Base-by-base conservation (phyloP, 768 basidiomycete genomes). In the Hericium alpestre region DNA sequence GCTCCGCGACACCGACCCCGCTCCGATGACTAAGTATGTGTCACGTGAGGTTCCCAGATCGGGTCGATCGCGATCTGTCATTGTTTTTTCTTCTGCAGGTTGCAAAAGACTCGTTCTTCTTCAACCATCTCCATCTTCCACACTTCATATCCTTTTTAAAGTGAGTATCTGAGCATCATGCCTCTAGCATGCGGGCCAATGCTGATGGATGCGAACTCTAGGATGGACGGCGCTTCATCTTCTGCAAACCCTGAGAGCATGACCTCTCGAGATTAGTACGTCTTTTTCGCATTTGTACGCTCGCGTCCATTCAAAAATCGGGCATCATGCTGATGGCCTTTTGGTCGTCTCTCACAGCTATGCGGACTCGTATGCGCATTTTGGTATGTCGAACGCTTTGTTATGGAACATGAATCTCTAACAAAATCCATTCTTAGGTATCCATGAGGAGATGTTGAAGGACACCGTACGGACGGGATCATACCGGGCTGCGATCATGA, bases 361-460 rank as follows among this genome's bases (percentile, higher is more conserved):
- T 78, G 92, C 92, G 57, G 92, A 95, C 71, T 95, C 92, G 22
- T 95, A 95, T 69, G 93, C 93, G 38, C 92, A 94, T 73, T 94
- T 94, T 59, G 92, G 92, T 92, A 65, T 58, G 79, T 69, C 53
- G 20, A 22, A 9, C 27, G 39, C 25, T 10, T 16, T 37, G 51
- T 20, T 25, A 23, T 22, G 41, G 22, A 11, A 20, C 13, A 12
- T 20, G 20, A 58, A 23, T 32, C 13, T 37, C 10, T 46, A 49
- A 32, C 9, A 32, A 46, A 47, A 49, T 18, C 8, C 38, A 32
- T 60, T 11, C 39, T 20, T 64, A 96, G 93, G 93, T 58, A 96
- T 97, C 65, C 94, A 97, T 70, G 94, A 98, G 74, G 96, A 99
- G 75, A 99, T 99, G 96, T 74, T 99, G 71, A 99, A 99, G 73